A percentile compares a stretch with the other conserved stretches of the same genome.
These are phyloP conservation scores for Nicotiana undulata DNA, from an alignment of 257 asterid species.

Conservation along the genomic window DNA sequence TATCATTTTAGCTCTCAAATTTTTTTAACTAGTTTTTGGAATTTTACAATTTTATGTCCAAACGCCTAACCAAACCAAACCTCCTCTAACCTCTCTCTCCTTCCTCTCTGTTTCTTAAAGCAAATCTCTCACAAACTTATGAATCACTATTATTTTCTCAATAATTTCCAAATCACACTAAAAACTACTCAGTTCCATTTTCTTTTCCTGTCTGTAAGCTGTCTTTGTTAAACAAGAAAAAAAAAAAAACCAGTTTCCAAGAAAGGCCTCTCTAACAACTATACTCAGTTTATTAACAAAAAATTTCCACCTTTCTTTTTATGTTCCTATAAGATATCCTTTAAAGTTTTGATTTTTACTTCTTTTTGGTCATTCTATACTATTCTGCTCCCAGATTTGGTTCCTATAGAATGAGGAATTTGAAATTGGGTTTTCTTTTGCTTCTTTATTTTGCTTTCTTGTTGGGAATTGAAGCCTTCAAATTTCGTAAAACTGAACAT, in stretches of 20 bases:
- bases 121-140: conserved; percentile 1
- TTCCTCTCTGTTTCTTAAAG: conserved; percentile 25
- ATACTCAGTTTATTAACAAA: conserved; percentile 17
- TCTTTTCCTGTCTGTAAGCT: conserved; percentile 10
- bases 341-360: not conserved
- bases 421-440: conserved; percentile 19
- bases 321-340: not conserved
- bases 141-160: too few species aligned
- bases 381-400: not conserved
- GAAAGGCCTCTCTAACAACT: conserved; percentile 27
- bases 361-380: not conserved
- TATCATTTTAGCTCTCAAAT: too few species aligned
- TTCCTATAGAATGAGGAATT: conserved; percentile 15
- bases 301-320: not conserved
- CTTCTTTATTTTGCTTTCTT: conserved; percentile 13
- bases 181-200: conserved; percentile 1
- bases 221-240: not conserved
- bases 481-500: conserved; percentile 24
- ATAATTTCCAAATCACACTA: not conserved
- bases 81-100: not conserved
- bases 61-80: conserved; percentile 12
- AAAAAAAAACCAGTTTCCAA: conserved; percentile 30
- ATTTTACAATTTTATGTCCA: too few species aligned
- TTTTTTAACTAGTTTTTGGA: too few species aligned
- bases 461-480: conserved; percentile 22